Evolutionary conservation across 2,329 filamentous ascomycete species (phyloP), one percentile per base, ranked within the genome.

Genomic region (Chaetomiaceae sp.): DNA sequence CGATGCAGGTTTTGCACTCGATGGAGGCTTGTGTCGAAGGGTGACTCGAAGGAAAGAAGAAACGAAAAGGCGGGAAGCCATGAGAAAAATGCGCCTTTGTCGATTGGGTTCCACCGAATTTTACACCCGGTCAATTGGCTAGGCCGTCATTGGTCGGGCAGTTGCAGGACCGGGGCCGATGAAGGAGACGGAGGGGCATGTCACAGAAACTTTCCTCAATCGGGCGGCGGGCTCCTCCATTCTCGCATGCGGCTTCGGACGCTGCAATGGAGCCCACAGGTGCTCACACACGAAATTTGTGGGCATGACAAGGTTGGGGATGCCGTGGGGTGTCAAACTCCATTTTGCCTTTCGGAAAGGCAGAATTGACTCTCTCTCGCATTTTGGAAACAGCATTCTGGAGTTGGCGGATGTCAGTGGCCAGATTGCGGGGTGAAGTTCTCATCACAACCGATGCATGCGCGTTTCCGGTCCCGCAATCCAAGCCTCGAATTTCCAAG

Each of bases 51-150:
- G 38, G 38, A 49, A 42, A 55, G 54, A 56, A 53, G 58, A 45
- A 47, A 54, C 51, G 34, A 54, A 51, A 54, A 42, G 45, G 40
- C 44, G 34, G 48, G 34, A 46, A 51, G 46, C 37, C 37, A 53
- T 38, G 52, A 27, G 37, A 57, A 56, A 62, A 61, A 57, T 34
- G 41, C 29, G 43, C 53, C 42, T 48, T 58, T 48, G 53, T 56
- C 54, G 51, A 38, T 54, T 55, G 45, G 52, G 45, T 51, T 30
- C 53, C 53, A 56, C 57, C 50, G 54, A 53, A 53, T 58, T 57
- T 55, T 30, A 4, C 36, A 23, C 38, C 29, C 8, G 27, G 20
- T 41, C 46, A 40, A 54, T 61, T 61, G 51, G 51, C 38, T 11
- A 18, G 37, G 23, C 36, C 20, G 30, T 41, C 44, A 61, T 61